Evolutionary conservation across 352 stramenopile genomes (phyloP), one percentile per base, ranked within the genome.

Genomic region (Halophytophthora batemanensis): DNA sequence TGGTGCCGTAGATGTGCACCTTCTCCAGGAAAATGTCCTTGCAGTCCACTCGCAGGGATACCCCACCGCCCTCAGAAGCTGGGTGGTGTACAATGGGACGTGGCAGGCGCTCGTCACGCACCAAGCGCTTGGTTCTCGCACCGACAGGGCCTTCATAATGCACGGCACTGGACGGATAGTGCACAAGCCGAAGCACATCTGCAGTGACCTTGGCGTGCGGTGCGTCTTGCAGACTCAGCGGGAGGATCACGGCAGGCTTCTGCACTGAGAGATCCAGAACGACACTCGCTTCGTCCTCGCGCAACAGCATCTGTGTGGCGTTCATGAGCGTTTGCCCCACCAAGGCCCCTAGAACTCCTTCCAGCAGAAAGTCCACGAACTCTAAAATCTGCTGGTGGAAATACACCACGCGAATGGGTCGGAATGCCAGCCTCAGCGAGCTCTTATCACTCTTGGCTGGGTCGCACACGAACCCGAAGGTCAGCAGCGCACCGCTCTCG

Each of bases 301-400:
- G 72, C 6, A 93, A 58, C 13, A 93, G 50, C 28, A 91, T 25
- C 45, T 90, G 83, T 15, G 83, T 92, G 10, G 83, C 83, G 22
- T 61, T 87, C 18, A 77, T 64, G 17, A 91, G 45, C 7, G 81
- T 92, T 25, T 90, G 67, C 22, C 64, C 85, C 36, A 92, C 66
- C 53, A 91, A 81, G 2, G 77, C 58, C 21, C 83, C 83, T 31
- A 92, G 57, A 29, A 94, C 75, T 11, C 83, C 83, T 66, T 94
- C 81, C 48, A 92, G 80, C 8, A 94, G 50, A 40, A 91, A 94
- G 48, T 94, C 83, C 10, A 79, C 72, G 10, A 94, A 53, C 50
- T 94, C 83, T 34, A 94, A 55, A 5, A 94, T 58, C 44, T 94
- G 83, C n/a, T 94, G 83, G 29, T 94, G 83, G 40, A 87, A 90